Conservation (phyloP, 805 yeast species). For the Kluyveromyces starmeri region DNA sequence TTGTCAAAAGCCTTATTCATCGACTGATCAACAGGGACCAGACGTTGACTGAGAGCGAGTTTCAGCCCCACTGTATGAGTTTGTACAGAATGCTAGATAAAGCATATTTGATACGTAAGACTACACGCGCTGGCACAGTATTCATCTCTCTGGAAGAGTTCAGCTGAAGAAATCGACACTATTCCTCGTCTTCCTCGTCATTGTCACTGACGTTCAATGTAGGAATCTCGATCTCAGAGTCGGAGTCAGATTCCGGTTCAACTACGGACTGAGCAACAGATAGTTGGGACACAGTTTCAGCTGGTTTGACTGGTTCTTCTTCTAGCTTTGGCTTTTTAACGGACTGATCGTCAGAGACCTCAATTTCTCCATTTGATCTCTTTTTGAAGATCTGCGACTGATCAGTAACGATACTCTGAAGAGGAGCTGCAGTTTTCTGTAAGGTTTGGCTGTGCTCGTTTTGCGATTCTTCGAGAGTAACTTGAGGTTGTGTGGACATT, state of each 20-base stretch:
- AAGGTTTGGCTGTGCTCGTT: too few species aligned
- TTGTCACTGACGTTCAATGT: conserved; percentile 18
- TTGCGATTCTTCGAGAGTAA: too few species aligned
- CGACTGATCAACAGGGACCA: conserved; percentile 15
- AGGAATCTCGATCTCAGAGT: conserved; percentile 28
- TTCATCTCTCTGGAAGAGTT: conserved; percentile 14
- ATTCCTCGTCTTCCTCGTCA: conserved; percentile 9
- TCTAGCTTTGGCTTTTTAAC: not conserved
- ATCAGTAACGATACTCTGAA: conserved; percentile 3
- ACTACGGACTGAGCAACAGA: conserved; percentile 3
- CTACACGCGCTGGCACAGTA: conserved; percentile 4
- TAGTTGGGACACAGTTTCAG: too few species aligned
- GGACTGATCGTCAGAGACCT: too few species aligned
- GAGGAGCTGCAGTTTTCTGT: not conserved
- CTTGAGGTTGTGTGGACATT: too few species aligned
- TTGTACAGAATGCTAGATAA: conserved; percentile 2
- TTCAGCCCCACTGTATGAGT: conserved; percentile 10
- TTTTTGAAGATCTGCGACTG: conserved; percentile 9
- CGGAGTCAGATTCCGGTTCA: conserved; percentile 19
- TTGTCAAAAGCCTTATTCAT: conserved; percentile 7
- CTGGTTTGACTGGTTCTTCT: not conserved
- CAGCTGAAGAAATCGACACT: not conserved
- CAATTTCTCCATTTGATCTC: conserved; percentile 8
- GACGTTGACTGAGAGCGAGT: conserved; percentile 12
- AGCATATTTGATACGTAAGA: conserved; percentile 2